Conservation (phyloP, 2,329 filamentous ascomycete genomes). For the Endothia cerciana region DNA sequence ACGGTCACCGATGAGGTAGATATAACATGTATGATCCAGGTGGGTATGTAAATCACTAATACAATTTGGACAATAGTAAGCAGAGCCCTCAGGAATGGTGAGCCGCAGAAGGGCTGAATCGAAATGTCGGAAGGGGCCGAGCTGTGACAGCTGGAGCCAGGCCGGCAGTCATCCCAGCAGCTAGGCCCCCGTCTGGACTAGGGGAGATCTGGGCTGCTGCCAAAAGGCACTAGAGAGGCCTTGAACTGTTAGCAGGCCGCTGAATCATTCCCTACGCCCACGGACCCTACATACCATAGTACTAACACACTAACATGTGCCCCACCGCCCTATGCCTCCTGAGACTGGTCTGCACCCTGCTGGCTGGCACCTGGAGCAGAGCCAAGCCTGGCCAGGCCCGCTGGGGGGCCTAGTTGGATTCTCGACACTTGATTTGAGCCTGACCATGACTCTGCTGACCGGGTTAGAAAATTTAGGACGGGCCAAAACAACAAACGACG, state of each 20-base stretch:
- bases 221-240: neutral
- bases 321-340: neutral
- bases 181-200: constrained; percentile 13
- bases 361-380: constrained; percentile 2
- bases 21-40: neutral
- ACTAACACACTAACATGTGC: neutral
- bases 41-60: neutral
- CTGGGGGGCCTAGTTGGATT: neutral
- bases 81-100: constrained; percentile 6
- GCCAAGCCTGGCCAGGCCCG: constrained; percentile 8
- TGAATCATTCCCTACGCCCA: neutral
- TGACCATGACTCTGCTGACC: constrained; percentile 18
- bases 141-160: constrained; percentile 9
- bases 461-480: constrained; percentile 23
- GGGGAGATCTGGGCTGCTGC: neutral
- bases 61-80: neutral
- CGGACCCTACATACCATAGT: neutral
- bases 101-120: neutral
- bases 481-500: constrained; percentile 27
- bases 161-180: constrained; percentile 8
- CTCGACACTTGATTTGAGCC: constrained; percentile 1
- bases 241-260: constrained; percentile 6
- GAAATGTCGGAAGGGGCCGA: constrained; percentile 13
- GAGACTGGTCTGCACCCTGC: neutral
- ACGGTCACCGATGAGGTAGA: too few species aligned